Evolutionary conservation across 1,284 basidiomycete genomes (phyloP), one percentile per base, ranked within the genome.

Genomic region (Ustilago bromivora): DNA sequence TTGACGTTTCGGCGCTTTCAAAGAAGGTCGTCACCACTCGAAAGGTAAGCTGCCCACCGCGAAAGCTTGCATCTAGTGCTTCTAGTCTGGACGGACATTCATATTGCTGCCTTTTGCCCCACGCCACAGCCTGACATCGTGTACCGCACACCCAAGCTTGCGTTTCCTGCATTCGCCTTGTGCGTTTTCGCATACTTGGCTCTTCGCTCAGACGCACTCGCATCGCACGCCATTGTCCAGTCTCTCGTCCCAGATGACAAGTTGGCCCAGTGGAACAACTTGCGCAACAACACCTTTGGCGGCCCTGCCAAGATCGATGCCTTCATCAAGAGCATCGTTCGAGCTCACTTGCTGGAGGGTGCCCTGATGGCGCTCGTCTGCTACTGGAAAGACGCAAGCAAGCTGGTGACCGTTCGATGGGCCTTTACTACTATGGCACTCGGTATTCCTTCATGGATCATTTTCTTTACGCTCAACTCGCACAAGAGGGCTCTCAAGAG

Each of bases 361-460:
- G 57, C 47, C 2, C 56, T 72, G 28, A 79, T 79, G 77, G 63
- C 61, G 1, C 15, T 62, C 12, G 55, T 71, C 6, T 70, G 69
- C 60, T 63, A 61, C 49, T 76, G 56, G 62, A 72, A 67, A 41
- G 77, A 70, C 47, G 69, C 70, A 1, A 69, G 66, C 60, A 43
- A 31, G 13, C 38, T 62, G 2, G 68, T 66, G 1, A 51, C 69
- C 4, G 15, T 71, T 58, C 57, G 71, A 47, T 82, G 81, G 81
- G 54, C 52, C 19, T 17, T 71, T 28, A 75, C 66, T 10, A 73
- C 71, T 4, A 46, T 59, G 32, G 40, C 62, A 7, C 49, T 81
- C 5, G 80, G 81, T 23, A 74, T 82, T 57, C 79, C 81, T 4
- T 57, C 57, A 2, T 82, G 72, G 67, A 66, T 81, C 41, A 63